Evolutionary conservation across 192 early-diverging fungal genomes (phyloP), one percentile per base, ranked within the genome.

Genomic region (Podila clonocystis): DNA sequence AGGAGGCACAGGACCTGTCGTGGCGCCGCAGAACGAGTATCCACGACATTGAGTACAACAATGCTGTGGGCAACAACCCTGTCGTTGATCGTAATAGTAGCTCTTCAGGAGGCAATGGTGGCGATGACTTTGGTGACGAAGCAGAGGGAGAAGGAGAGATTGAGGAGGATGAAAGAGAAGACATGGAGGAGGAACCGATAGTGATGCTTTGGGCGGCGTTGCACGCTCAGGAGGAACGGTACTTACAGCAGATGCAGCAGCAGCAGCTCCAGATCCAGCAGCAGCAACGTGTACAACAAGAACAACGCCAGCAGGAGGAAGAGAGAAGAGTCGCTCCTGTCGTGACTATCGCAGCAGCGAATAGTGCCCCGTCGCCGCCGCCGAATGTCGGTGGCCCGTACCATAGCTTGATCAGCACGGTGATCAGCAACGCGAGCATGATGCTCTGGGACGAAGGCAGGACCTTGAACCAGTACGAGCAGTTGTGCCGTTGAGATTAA

Each of bases 381-480:
- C 49, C 68, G n/a, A 45, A 62, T 9, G 75, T 77, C 0, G 75
- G 75, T n/a, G 62, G 63, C 29, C 29, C 38, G 0, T 72, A 71
- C 24, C 60, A 72, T n/a, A 78, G 60, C 50, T 61, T 78, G 75
- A 71, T 78, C 50, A 72, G 69, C 52, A 63, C 31, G n/a, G 69
- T 60, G 2, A 78, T 78, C 48, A 78, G 69, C 38, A 78, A 78
- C 65, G 75, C 75, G 2, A 78, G 75, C 17, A 78, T 72, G 75
- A 72, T 70, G 68, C 75, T 78, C 36, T 78, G 75, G 75, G 75
- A 78, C 28, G 75, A 78, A 29, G 69, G 65, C 20, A 15, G 50
- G 9, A 58, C 64, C 24, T 24, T 38, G 64, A 72, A 67, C 38
- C 69, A 67, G 15, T 78, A 78, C 33, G 75, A 78, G 38, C 68